These are phyloP conservation scores for Pseudogymnoascus sp. DNA, from an alignment of 2,329 filamentous ascomycete genomes.

Conservation along the genomic window DNA sequence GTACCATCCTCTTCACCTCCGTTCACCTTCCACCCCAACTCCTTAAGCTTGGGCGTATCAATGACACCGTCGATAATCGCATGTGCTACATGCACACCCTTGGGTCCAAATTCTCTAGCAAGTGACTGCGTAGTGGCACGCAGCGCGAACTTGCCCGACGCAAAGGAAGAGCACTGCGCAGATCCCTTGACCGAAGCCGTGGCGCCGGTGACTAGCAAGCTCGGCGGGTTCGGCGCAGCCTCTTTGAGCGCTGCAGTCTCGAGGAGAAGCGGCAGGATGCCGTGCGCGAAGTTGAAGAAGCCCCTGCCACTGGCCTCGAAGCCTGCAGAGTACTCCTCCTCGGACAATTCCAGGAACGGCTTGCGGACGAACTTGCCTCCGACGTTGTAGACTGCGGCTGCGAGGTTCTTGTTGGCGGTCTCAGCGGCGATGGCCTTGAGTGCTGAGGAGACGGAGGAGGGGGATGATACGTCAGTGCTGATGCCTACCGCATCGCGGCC, in stretches of 20 bases:
- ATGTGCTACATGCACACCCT: conserved; percentile 77
- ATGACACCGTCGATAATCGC: conserved; percentile 79
- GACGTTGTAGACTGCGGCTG: conserved; percentile 65
- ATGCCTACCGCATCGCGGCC: conserved; percentile 67
- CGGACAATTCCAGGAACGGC: conserved; percentile 48
- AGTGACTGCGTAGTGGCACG: conserved; percentile 66
- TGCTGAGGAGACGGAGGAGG: conserved; percentile 43
- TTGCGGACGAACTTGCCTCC: conserved; percentile 40
- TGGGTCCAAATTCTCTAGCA: conserved; percentile 73
- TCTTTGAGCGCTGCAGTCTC: conserved; percentile 40
- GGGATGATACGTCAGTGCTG: conserved; percentile 52
- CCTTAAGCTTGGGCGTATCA: conserved; percentile 64
- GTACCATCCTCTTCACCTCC: conserved; percentile 47
- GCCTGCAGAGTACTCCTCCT: conserved; percentile 40
- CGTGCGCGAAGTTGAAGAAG: conserved; percentile 68
- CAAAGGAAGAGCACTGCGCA: conserved; percentile 61
- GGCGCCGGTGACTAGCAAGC: conserved; percentile 78
- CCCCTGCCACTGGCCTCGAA: conserved; percentile 46
- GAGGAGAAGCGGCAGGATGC: conserved; percentile 60
- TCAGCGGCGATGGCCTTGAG: conserved; percentile 54
- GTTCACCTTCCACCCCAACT: conserved; percentile 32
- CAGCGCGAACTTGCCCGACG: conserved; percentile 71
- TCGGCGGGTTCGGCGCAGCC: conserved; percentile 54
- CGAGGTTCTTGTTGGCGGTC: conserved; percentile 45
- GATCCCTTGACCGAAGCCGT: conserved; percentile 71